A percentile compares a stretch with the other conserved stretches of the same genome.
Conservation (phyloP, 495 filamentous ascomycete species). For the Amphirosellinia nigrospora region DNA sequence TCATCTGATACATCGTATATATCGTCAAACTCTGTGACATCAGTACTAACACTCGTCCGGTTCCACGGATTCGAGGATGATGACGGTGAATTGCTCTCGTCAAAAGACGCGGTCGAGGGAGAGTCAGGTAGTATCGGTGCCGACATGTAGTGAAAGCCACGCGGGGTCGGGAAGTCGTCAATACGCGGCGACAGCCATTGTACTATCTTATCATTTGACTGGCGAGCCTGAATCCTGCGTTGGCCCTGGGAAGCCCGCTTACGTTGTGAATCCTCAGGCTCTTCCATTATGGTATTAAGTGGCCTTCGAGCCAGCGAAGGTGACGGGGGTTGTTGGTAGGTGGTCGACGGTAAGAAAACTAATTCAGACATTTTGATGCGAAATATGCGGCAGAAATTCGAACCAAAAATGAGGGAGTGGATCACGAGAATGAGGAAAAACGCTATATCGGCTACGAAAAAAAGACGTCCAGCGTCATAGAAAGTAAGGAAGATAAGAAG, state of each 20-base stretch:
- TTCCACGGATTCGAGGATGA: conserved; percentile 61
- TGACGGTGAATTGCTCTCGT: conserved; percentile 56
- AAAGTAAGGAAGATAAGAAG: conserved; percentile 37
- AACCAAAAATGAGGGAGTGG: conserved; percentile 27
- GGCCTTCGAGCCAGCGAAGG: conserved; percentile 70
- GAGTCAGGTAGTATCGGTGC: conserved; percentile 57
- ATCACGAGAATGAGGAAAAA: conserved; percentile 26
- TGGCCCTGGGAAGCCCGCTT: conserved; percentile 33
- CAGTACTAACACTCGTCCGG: conserved; percentile 58
- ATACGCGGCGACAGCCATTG: conserved; percentile 63
- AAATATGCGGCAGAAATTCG: conserved; percentile 36
- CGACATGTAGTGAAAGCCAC: conserved; percentile 63
- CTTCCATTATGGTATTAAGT: conserved; percentile 89
- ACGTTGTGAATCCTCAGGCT: conserved; percentile 42
- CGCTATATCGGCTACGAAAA: conserved; percentile 33
- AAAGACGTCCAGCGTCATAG: conserved; percentile 52
- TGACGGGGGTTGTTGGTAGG: conserved; percentile 64
- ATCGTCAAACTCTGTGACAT: conserved; percentile 77
- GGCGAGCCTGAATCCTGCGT: conserved; percentile 45
- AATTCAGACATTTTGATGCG: conserved; percentile 60
- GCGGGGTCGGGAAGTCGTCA: conserved; percentile 67
- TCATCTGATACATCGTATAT: conserved; percentile 85
- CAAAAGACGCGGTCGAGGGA: conserved; percentile 52
- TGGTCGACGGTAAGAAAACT: conserved; percentile 63
- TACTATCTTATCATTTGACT: conserved; percentile 56